Base-by-base conservation (phyloP, 768 basidiomycete genomes). In the Kondoa subrosea region DNA sequence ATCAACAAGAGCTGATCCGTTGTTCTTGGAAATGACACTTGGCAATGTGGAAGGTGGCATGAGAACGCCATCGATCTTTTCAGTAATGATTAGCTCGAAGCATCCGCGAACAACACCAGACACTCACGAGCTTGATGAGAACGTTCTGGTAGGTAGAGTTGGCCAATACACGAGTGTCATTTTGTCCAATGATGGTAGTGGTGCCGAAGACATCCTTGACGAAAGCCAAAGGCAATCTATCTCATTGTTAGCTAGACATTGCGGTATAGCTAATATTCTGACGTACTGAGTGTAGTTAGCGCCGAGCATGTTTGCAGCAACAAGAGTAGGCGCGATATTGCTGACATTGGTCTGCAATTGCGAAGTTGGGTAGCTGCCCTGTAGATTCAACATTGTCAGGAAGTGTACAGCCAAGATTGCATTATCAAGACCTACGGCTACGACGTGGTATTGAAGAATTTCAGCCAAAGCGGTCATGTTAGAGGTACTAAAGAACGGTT, bases 111-210 rank as follows among this genome's bases (percentile, higher is more conserved):
- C n/a, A n/a, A n/a, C n/a, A n/a, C n/a, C n/a, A n/a, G n/a, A n/a
- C n/a, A n/a, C n/a, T n/a, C n/a, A 50, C 21, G 40, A 60, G 25
- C 61, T 63, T 63, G 61, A 63, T 32, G 29, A 63, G 61, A 32
- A 63, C 34, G 26, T 63, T 29, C 29, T 17, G 3, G 30, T 63
- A 63, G 33, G 61, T 63, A 3, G 61, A 27, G 33, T 63, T 63
- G 61, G 61, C 61, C 14, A 63, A 32, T 8, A 50, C 40, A n/a
- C n/a, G n/a, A 21, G 40, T 50, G 12, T 8, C 40, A 21, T 50
- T 32, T 33, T 63, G 61, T 27, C 61, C 61, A 32, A 63, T 32
- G 61, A 63, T n/a, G 17, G 30, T 32, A 16, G 61, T 63, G 29
- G 61, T 63, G 16, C 61, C 61, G 33, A 63, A 63, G 3, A 3